Evolutionary conservation across 257 asterid genomes (phyloP).

Genomic region (Solanum piurae): DNA sequence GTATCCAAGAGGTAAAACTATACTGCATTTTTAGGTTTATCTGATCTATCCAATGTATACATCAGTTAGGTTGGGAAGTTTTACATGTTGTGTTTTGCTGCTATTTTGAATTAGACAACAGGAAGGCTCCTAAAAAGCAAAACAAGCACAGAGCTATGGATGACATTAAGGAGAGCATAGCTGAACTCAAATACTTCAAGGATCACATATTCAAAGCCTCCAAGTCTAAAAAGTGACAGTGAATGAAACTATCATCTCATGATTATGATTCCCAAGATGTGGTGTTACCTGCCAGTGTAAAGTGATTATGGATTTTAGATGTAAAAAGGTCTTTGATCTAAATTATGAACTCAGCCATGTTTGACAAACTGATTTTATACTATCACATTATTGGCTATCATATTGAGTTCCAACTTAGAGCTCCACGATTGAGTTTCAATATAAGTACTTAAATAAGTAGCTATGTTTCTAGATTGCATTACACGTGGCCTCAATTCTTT

Average conservation of each 20-base stretch:
- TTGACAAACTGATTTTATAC: neutral
- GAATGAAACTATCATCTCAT: neutral
- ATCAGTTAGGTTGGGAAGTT: neutral
- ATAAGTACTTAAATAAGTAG: too few relatives aligned
- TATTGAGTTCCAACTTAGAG: too few relatives aligned
- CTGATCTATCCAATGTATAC: neutral
- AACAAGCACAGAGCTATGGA: slow-evolving; percentile 88
- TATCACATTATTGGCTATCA: neutral
- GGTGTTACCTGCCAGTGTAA: neutral
- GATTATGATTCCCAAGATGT: neutral
- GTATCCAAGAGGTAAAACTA: slow-evolving; percentile 73
- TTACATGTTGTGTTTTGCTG: neutral
- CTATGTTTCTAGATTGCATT: too few relatives aligned
- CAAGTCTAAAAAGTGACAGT: slow-evolving; percentile 30
- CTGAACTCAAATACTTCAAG: slow-evolving; percentile 72
- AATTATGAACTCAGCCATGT: neutral
- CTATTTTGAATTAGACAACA: slow-evolving; percentile 28
- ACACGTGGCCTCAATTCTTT: too few relatives aligned
- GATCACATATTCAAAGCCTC: slow-evolving; percentile 56
- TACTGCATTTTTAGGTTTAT: neutral
- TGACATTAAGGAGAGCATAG: slow-evolving; percentile 88
- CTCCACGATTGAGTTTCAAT: too few relatives aligned
- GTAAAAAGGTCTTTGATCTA: neutral
- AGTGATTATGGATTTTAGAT: neutral
- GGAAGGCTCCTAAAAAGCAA: slow-evolving; percentile 72